phyloP scores from a whole-genome alignment of 805 yeast species.

The Kodamaea jinghongensis region DNA sequence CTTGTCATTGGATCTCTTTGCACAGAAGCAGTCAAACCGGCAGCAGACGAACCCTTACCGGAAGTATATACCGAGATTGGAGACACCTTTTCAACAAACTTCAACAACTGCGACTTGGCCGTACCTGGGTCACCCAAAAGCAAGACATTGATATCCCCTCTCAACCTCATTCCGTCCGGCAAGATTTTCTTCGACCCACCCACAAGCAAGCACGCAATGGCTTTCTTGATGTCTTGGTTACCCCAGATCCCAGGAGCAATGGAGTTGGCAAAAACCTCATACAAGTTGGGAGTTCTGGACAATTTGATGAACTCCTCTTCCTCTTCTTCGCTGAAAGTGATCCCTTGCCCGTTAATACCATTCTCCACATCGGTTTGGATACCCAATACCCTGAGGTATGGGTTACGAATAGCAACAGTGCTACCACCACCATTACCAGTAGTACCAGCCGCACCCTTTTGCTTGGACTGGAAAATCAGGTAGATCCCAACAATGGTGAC shows the following conservation, averaged over 20 bases:
- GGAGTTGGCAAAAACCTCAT: constrained; percentile 78
- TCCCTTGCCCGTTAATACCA: constrained; percentile 54
- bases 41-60: constrained; percentile 99
- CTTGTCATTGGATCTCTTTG: constrained; percentile 86
- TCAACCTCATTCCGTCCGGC: constrained; percentile 93
- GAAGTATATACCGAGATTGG: constrained; percentile 96
- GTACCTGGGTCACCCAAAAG: constrained; percentile 98
- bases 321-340: constrained; percentile 83
- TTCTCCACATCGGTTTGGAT: constrained; percentile 79
- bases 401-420: constrained; percentile 89
- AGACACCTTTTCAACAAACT: constrained; percentile 91
- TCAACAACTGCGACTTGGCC: constrained; percentile 92
- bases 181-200: constrained; percentile 91
- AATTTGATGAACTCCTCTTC: constrained; percentile 85
- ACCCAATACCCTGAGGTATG: constrained; percentile 85
- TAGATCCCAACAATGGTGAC: constrained; percentile 91
- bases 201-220: constrained; percentile 86
- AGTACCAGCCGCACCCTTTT: constrained; percentile 33
- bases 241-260: constrained; percentile 98
- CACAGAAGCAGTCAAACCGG: constrained; percentile 97
- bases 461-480: constrained; percentile 76
- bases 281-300: constrained; percentile 80
- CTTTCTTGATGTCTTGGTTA: constrained; percentile 85
- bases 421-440: constrained; percentile 23
- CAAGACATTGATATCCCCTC: constrained; percentile 96